These are phyloP conservation scores for Podospora fimiseda DNA, from an alignment of 495 filamentous ascomycete genomes.

Conservation along the genomic window DNA sequence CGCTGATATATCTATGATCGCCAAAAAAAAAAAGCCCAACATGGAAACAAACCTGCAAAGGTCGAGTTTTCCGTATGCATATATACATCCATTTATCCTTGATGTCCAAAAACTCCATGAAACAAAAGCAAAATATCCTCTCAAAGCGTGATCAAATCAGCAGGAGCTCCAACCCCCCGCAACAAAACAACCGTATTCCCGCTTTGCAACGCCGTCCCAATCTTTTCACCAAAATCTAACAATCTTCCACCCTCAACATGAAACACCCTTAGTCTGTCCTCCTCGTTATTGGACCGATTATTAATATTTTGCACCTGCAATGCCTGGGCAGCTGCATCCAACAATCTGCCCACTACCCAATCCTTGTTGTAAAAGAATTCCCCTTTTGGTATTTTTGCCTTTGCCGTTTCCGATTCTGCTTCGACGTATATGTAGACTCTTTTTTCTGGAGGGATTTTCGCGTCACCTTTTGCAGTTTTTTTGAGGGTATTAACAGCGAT, in stretches of 20 bases:
- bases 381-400: conserved; percentile 65
- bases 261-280: conserved; percentile 74
- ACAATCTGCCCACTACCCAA: conserved; percentile 80
- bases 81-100: no score
- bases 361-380: conserved; percentile 79
- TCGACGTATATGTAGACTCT: conserved; percentile 82
- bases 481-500: conserved; percentile 69
- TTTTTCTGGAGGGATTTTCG: conserved; percentile 68
- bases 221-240: conserved; percentile 77
- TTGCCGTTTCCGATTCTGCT: conserved; percentile 71
- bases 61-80: no score
- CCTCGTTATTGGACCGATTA: conserved; percentile 71
- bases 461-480: conserved; percentile 82
- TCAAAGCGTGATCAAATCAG: conserved; percentile 41
- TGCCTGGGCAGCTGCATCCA: conserved; percentile 80
- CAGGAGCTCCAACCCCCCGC: conserved; percentile 64
- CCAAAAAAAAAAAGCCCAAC: neutral
- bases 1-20: no score
- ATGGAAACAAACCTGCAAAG: no score
- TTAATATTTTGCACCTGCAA: conserved; percentile 83
- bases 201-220: conserved; percentile 59
- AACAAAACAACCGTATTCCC: conserved; percentile 88
- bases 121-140: neutral
- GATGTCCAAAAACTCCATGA: no score
- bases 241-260: conserved; percentile 86